Conservation (phyloP, 306 rosid species). For the Sindora glabra region DNA sequence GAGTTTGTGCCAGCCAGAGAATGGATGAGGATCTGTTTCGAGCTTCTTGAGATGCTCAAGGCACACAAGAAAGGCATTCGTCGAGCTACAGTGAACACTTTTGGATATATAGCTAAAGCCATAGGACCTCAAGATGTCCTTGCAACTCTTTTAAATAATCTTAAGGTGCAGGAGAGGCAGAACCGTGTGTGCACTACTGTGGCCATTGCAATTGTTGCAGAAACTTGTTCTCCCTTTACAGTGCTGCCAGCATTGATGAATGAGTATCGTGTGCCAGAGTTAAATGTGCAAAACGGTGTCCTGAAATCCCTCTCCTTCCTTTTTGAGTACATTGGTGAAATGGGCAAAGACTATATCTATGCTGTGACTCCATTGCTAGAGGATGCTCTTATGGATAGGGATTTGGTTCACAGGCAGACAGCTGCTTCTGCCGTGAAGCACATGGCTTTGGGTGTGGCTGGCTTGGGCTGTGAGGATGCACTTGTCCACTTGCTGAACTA, state of each 20-base stretch:
- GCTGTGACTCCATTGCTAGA: constrained; percentile 95
- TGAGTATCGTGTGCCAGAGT: constrained; percentile 93
- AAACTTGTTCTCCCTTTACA: constrained; percentile 91
- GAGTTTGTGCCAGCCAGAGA: constrained; percentile 96
- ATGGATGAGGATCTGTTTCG: constrained; percentile 98
- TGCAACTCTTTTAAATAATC: constrained; percentile 77
- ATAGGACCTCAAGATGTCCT: constrained; percentile 92
- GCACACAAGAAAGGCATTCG: constrained; percentile 96
- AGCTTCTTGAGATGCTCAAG: constrained; percentile 97
- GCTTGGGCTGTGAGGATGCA: constrained; percentile 94
- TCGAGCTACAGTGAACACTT: constrained; percentile 84
- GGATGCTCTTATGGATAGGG: constrained; percentile 95
- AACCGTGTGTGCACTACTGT: constrained; percentile 97
- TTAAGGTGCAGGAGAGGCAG: constrained; percentile 93
- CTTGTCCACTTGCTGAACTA: constrained; percentile 74
- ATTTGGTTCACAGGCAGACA: constrained; percentile 92
- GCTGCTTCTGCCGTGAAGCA: constrained; percentile 98
- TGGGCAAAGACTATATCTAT: constrained; percentile 95
- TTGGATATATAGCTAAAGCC: constrained; percentile 90
- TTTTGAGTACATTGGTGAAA: constrained; percentile 94
- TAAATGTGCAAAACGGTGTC: constrained; percentile 91
- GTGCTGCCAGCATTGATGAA: constrained; percentile 95
- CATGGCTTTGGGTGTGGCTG: constrained; percentile 98
- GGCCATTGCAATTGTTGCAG: constrained; percentile 91
- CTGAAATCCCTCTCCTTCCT: constrained; percentile 88